These are phyloP conservation scores for Astrocystis sublimbata DNA, from an alignment of 495 filamentous ascomycete species.

Conservation along the genomic window DNA sequence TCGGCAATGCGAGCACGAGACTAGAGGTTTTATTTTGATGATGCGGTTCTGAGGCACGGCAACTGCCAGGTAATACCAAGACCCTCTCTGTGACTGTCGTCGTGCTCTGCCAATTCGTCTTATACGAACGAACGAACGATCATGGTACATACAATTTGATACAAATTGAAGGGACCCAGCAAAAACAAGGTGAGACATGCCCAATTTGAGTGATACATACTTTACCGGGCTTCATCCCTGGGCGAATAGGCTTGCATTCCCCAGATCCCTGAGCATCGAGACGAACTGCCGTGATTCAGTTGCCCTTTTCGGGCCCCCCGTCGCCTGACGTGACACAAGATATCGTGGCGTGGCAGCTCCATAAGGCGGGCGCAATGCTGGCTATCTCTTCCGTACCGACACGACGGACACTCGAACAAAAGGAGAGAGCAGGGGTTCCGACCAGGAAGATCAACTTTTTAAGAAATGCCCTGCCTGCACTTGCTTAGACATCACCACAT, in stretches of 20 bases:
- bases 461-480: no score
- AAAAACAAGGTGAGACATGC: neutral
- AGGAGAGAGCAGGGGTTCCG: neutral
- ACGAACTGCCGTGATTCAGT: neutral
- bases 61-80: no score
- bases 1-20: no score
- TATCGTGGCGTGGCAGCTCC: neutral
- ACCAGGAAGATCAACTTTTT: no score
- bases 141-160: neutral
- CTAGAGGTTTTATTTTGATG: neutral
- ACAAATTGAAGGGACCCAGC: neutral
- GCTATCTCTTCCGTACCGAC: no score
- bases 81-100: no score
- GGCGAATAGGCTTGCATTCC: neutral
- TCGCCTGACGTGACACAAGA: neutral
- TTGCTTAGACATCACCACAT: no score
- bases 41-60: no score
- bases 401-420: neutral
- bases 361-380: neutral
- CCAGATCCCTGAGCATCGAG: neutral
- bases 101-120: no score
- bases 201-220: conserved; percentile 1
- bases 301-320: neutral
- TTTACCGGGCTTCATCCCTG: neutral
- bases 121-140: no score